Base-by-base conservation (phyloP, 202 grass and related monocot genomes). In the Zoysia matrella region DNA sequence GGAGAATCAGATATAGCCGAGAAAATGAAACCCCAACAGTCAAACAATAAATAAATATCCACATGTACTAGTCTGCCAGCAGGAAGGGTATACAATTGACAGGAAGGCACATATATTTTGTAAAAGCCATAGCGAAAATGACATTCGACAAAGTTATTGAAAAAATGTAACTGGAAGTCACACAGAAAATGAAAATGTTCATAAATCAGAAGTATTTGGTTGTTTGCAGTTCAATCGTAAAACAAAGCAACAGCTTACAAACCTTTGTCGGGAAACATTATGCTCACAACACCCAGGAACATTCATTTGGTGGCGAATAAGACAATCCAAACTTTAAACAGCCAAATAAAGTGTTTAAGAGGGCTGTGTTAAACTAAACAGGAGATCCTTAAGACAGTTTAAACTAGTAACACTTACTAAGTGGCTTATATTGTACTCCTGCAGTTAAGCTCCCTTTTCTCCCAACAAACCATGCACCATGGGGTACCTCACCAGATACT, bases 361-460 rank as follows among this genome's bases (percentile, higher is more conserved):
- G 48, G 53, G 66, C 14, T 15, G 50, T 51, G 16, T 80, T 65
- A 55, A 72, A 5, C 22, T 47, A 73, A 6, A 68, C 2, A 64
- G 63, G 13, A 56, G 22, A 45, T 69, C 36, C 44, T 48, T 30
- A 52, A 46, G 72, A 58, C 7, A 5, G 0, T 85, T 67, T 10
- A 77, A 15, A 65, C 22, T 52, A 74, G 44, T 85, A 76, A 69
- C 43, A 91, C 94, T 94, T 69, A 97, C 95, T 58, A 67, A 86
- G 72, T 77, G 84, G 86, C 76, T 88, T 94, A 82, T 91, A 97
- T 63, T 94, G 81, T 72, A 94, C 39, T 85, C 95, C 95, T 70
- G 80, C 82, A 86, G 79, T 91, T 82, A 97, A 81, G 50, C 85
- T 88, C 55, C 92, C 95, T 60, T 47, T 84, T 83, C 86, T 94